Evolutionary conservation across 2,329 filamentous ascomycete species (phyloP).

Genomic region (Spiromastix sp.): DNA sequence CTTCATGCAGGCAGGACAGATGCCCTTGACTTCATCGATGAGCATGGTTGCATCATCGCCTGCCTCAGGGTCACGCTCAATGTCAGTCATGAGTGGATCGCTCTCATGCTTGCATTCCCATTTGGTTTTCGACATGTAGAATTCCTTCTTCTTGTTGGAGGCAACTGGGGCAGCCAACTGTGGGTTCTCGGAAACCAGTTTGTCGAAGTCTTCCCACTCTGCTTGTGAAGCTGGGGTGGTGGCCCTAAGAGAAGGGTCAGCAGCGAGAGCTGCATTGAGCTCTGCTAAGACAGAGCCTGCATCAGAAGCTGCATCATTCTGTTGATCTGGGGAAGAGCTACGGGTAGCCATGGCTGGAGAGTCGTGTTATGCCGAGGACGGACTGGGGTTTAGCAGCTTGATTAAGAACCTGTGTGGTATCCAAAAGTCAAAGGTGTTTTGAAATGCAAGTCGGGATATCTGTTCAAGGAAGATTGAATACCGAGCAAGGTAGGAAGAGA

Average conservation of each 20-base stretch:
- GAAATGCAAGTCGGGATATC: no score
- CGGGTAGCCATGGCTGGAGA: no score
- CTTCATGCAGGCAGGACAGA: slow-evolving; percentile 11
- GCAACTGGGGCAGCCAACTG: slow-evolving; percentile 9
- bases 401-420: no score
- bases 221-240: slow-evolving; percentile 1
- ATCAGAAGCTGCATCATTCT: no score
- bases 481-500: no score
- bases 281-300: slow-evolving; percentile 14
- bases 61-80: slow-evolving; percentile 9
- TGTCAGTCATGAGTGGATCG: slow-evolving; percentile 7
- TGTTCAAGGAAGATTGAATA: no score
- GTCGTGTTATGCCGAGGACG: no score
- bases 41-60: slow-evolving; percentile 4
- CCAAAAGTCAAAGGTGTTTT: no score
- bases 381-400: no score
- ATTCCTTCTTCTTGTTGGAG: slow-evolving; percentile 6
- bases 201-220: slow-evolving; percentile 14
- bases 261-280: slow-evolving; percentile 10
- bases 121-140: slow-evolving; percentile 11
- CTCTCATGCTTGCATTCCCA: slow-evolving; percentile 14
- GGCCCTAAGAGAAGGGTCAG: slow-evolving; percentile 10
- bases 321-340: no score
- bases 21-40: slow-evolving; percentile 10
- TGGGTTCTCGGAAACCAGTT: slow-evolving; percentile 11